Conservation (phyloP, 768 basidiomycete genomes). For the Ephemerocybe angulata region DNA sequence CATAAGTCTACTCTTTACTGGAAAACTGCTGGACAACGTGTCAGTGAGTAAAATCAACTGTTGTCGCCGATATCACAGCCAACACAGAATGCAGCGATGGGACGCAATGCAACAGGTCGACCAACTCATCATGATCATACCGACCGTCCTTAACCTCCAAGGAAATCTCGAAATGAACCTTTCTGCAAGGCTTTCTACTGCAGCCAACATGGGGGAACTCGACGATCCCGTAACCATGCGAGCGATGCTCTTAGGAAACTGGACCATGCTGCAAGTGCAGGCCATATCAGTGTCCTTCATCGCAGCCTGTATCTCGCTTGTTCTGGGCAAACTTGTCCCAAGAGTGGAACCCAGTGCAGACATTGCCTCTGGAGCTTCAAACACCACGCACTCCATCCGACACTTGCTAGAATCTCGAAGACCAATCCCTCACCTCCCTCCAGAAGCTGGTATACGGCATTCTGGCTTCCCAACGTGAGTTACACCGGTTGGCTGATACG, state of each 20-base stretch:
- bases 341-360: slow-evolving; percentile 14
- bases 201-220: slow-evolving; percentile 90
- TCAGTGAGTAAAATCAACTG: slow-evolving; percentile 50
- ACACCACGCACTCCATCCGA: slow-evolving; percentile 12
- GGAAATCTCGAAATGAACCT: slow-evolving; percentile 99
- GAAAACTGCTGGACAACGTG: slow-evolving; percentile 83
- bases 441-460: slow-evolving; percentile 21
- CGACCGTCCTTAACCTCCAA: slow-evolving; percentile 91
- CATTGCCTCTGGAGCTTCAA: slow-evolving; percentile 13
- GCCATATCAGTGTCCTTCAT: slow-evolving; percentile 86
- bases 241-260: slow-evolving; percentile 72
- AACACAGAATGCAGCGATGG: slow-evolving; percentile 58
- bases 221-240: slow-evolving; percentile 65
- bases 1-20: slow-evolving; percentile 83
- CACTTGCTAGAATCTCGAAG: slow-evolving; percentile 22
- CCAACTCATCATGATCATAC: slow-evolving; percentile 95
- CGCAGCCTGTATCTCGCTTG: slow-evolving; percentile 73
- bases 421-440: slow-evolving; percentile 18
- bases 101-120: slow-evolving; percentile 84
- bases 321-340: slow-evolving; percentile 64
- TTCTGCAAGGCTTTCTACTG: slow-evolving; percentile 90
- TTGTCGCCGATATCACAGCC: neutral
- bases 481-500: neutral
- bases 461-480: slow-evolving; percentile 37
- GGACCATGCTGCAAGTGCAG: slow-evolving; percentile 89